Base-by-base conservation (phyloP, 176 grass and related monocot species). In the Dactylis glomerata region DNA sequence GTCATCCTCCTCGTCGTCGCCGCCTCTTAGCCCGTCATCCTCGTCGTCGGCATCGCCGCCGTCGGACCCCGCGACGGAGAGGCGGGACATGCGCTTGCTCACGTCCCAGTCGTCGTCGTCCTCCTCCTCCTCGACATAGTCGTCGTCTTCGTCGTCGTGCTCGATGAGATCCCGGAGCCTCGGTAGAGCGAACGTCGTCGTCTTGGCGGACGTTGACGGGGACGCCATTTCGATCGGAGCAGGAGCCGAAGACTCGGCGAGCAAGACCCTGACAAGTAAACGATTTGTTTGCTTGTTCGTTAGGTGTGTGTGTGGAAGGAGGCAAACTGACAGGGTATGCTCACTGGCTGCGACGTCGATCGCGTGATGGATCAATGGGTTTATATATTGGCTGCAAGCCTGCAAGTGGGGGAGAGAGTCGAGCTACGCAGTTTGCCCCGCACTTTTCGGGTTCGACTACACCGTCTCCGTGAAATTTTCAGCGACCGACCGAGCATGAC, bases 31-130 rank as follows among this genome's bases (percentile, higher is more conserved):
- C 14, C 68, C 79, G 10, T 51, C 86, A 19, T 64, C 47, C 78
- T 94, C 86, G 40, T 84, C 82, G 72, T 94, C 92, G 46, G 87
- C 87, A 76, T 94, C 89, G 1, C 83, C 87, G 32, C 66, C 89
- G 20, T 94, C 89, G 20, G 92, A 94, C 13, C 85, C 89, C 23
- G 89, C 89, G 32, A 91, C 22, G 37, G 92, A 84, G 26, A 94
- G 68, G 22, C 64, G 86, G 2, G 89, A 89, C 86, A 94, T 77
- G 37, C 82, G 83, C 79, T 75, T 91, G 50, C 81, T 76, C 68
- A 87, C 47, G n/a, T 86, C 65, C 88, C 88, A 82, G 40, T 78
- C 83, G 0, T 55, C 20, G 0, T 71, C 68, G 0, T 72, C 68
- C 0, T 72, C 68, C 0, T 87, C 87, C 0, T 85, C 84, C 8